Evolutionary conservation across 768 basidiomycete species (phyloP), one percentile per base, ranked within the genome.

Genomic region (Suillus lakei): DNA sequence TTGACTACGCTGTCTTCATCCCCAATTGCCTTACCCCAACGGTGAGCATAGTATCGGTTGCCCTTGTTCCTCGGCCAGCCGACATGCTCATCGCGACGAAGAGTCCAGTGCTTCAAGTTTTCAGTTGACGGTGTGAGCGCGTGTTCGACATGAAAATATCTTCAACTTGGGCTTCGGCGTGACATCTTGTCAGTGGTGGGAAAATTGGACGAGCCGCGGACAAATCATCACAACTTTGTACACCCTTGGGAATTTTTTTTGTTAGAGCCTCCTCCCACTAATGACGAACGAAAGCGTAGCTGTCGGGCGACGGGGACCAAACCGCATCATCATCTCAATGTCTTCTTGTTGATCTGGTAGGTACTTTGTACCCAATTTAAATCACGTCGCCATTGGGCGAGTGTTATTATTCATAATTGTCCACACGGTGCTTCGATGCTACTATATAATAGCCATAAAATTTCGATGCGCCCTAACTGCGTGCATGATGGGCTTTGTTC

Each of bases 401-500:
- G 18, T 9, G 43, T 44, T 18, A 8, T 43, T 43, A 43, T 18
- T 43, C 18, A 43, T 43, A 8, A 44, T 44, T 48, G 23, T 23
- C 12, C 12, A 48, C 13, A 26, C 8, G 15, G 50, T 51, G 16
- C 28, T 50, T 50, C 48, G 6, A 26, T 28, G 16, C 7, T 9
- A 28, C 9, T 15, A 39, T 58, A 38, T 28, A 34, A 38, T 60
- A n/a, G 39, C 26, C 34, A 63, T 60, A 15, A 16, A 7, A 21
- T 60, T 23, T 39, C 21, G 13, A 26, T 34, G 18, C 9, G 0
- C 6, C 12, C 36, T 10, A 23, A 56, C 7, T 38, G 6, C 34
- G 44, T 16, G n/a, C n/a, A 60, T 61, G 43, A 48, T 66, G 64
- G 36, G 58, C 53, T 60, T 18, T 26, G 13, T 32, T 39, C 16